These are phyloP conservation scores for Gaeumannomyces tritici DNA, from an alignment of 2,329 filamentous ascomycete species.

Conservation along the genomic window DNA sequence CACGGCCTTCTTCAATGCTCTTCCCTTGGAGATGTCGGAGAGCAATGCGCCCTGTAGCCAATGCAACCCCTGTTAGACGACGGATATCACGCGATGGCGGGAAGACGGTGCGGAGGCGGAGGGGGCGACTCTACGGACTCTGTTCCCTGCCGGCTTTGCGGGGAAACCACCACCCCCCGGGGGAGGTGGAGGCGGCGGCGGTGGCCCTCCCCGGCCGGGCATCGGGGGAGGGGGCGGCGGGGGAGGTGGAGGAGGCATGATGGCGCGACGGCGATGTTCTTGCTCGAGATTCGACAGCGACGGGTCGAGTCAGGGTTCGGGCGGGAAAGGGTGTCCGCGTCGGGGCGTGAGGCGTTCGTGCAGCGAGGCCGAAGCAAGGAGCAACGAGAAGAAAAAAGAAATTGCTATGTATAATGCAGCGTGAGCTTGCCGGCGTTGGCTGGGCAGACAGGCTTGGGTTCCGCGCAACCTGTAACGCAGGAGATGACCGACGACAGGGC, in stretches of 20 bases:
- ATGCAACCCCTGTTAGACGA: conserved; percentile 11
- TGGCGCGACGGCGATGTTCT: not conserved
- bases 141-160: conserved; percentile 45
- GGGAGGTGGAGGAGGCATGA: conserved; percentile 26
- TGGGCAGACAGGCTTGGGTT: too few species aligned
- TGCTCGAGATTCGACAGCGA: not conserved
- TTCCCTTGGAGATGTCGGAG: conserved; percentile 78
- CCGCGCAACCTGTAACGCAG: too few species aligned
- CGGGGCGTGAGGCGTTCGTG: too few species aligned
- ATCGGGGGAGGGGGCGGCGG: conserved; percentile 61
- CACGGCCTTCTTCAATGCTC: conserved; percentile 69
- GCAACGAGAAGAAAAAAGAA: too few species aligned
- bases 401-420: too few species aligned
- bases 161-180: conserved; percentile 43
- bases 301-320: not conserved
- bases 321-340: too few species aligned
- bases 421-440: too few species aligned
- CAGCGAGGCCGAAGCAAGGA: too few species aligned
- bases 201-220: conserved; percentile 43
- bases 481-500: too few species aligned
- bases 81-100: too few species aligned
- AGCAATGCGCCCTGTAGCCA: conserved; percentile 67
- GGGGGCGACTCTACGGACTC: conserved; percentile 41
- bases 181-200: conserved; percentile 57
- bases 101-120: not conserved